Evolutionary conservation across 2,329 filamentous ascomycete genomes (phyloP).

Genomic region (Chaetomiaceae sp.): DNA sequence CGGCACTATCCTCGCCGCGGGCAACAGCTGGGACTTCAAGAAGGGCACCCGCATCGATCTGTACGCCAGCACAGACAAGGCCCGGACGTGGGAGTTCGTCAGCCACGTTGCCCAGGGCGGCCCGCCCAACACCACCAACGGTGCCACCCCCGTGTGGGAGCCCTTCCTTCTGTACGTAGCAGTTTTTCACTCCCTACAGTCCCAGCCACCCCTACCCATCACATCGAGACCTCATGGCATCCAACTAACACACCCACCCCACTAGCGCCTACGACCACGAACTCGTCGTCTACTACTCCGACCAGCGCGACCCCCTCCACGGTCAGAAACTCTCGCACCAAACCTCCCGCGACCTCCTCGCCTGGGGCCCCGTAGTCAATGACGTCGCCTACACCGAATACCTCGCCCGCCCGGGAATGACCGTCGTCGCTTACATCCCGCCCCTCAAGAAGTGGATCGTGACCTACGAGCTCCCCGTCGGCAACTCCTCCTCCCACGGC

Average conservation of each 20-base stretch:
- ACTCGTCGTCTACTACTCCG: constrained; percentile 65
- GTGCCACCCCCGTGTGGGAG: constrained; percentile 66
- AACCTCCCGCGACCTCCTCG: constrained; percentile 51
- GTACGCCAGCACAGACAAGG: constrained; percentile 59
- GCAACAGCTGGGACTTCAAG: constrained; percentile 58
- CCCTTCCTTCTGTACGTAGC: constrained; percentile 50
- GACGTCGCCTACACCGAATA: constrained; percentile 61
- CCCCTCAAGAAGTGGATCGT: constrained; percentile 24
- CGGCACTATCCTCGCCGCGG: constrained; percentile 59
- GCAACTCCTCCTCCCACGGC: constrained; percentile 27
- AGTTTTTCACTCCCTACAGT: too few species aligned
- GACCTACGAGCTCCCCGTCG: constrained; percentile 32
- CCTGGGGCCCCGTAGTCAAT: constrained; percentile 55
- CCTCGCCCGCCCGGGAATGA: constrained; percentile 63
- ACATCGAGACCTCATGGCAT: neutral
- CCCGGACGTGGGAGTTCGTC: constrained; percentile 60
- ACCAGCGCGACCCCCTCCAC: constrained; percentile 61
- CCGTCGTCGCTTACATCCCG: constrained; percentile 35
- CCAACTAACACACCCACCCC: constrained; percentile 31
- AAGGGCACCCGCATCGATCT: constrained; percentile 62
- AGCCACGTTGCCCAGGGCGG: constrained; percentile 60
- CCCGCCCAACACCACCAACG: constrained; percentile 56
- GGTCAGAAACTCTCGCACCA: constrained; percentile 68
- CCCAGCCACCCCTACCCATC: neutral
- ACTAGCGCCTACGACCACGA: constrained; percentile 43